These are phyloP conservation scores for Tylopilus sp. DNA, from an alignment of 768 basidiomycete species.

Conservation along the genomic window DNA sequence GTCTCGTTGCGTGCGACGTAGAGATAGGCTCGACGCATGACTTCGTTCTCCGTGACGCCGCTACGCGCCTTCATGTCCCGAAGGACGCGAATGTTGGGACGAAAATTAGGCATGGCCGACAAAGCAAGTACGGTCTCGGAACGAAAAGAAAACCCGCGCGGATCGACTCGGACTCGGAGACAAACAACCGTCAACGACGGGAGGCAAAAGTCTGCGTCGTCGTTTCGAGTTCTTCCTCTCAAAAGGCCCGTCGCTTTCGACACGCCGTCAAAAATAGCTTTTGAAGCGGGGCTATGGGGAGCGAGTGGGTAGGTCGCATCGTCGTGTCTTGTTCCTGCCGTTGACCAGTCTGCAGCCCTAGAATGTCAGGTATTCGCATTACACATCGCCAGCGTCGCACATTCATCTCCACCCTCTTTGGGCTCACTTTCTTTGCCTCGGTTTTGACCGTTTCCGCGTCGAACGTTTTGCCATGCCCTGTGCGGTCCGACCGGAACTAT, in stretches of 20 bases:
- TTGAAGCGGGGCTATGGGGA: constrained; percentile 25
- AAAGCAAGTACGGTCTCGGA: too few relatives aligned
- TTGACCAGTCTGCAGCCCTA: constrained; percentile 47
- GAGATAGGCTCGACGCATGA: constrained; percentile 85
- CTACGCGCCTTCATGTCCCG: constrained; percentile 78
- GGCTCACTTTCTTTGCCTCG: constrained; percentile 73
- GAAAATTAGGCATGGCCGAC: constrained; percentile 22
- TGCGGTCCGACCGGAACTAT: constrained; percentile 53
- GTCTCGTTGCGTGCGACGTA: constrained; percentile 91
- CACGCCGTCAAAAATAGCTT: not conserved
- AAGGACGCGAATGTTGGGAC: constrained; percentile 51
- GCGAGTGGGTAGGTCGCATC: constrained; percentile 14
- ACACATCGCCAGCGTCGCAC: constrained; percentile 59
- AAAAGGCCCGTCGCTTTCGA: not conserved
- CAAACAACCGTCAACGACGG: constrained; percentile 21
- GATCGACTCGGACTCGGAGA: not conserved
- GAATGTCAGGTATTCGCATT: constrained; percentile 61
- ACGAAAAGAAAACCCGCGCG: too few relatives aligned
- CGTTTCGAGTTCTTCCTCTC: too few relatives aligned
- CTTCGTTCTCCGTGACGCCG: constrained; percentile 71
- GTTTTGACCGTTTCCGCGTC: constrained; percentile 80
- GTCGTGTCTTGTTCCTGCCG: constrained; percentile 39
- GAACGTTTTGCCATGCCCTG: constrained; percentile 76
- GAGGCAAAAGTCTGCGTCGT: not conserved
- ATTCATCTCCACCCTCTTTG: constrained; percentile 76